Base-by-base conservation (phyloP, 2,329 filamentous ascomycete species). In the Myriosclerotinia scirpicola region DNA sequence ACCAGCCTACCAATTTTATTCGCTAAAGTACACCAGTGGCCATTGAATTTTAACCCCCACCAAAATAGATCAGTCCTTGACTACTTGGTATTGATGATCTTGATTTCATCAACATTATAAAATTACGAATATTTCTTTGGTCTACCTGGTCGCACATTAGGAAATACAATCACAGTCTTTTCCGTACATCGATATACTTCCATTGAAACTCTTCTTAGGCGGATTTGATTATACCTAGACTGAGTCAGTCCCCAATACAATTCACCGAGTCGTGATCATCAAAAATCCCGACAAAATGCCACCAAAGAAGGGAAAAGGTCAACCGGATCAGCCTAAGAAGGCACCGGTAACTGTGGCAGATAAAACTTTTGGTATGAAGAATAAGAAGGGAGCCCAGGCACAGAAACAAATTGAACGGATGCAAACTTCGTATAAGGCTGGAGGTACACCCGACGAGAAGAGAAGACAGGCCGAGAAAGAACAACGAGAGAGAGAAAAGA, bases 331-430 rank as follows among this genome's bases (percentile, higher is more conserved):
- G 60, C 53, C 75, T 72, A 82, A 80, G 78, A 87, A 87, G 80
- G 86, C 85, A 30, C 78, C 81, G 67, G 74, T 81, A 67, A 66
- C 83, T 54, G 91, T 93, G 70, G 92, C 95, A 70, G 95, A 99
- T 83, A 95, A 94, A 82, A 97, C 95, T 59, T 99, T 99, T 84
- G 95, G 95, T 75, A 98, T 99, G 95, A 99, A 99, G 82, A 99
- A 99, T 78, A 99, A 99, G 84, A 99, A 97, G 84, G 95, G 95
- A 73, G 90, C 87, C 67, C 89, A 87, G 63, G 94, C 93, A 65
- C 92, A 98, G 81, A 96, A 89, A 80, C 87, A 93, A 73, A 98
- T 99, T 77, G 89, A 91, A 67, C 91, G 93, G 75, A 86, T 99
- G 78, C 82, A 88, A 72, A 85, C 88, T 56, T 90, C 93, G 74